Base-by-base conservation (phyloP, 139 green algal genomes). In the Chlamydomonas incerta region DNA sequence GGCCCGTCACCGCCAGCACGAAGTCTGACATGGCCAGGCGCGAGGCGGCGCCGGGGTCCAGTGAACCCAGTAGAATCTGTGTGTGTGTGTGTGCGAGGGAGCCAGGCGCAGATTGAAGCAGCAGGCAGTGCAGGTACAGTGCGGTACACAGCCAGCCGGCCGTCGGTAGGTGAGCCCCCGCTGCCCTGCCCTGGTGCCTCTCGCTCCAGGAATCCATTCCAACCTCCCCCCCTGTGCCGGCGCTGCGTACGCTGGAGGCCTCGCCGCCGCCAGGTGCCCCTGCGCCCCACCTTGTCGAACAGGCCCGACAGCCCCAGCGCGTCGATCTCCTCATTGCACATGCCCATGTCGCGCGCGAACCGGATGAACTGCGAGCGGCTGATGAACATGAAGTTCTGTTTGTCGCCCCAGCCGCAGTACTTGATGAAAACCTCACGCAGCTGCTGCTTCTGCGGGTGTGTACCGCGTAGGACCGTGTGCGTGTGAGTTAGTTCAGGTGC, bases 351-450 rank as follows among this genome's bases (percentile, higher is more conserved):
- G 34, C 82, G 82, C 37, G 41, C 67, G 50, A 91, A 91, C 52
- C 87, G 82, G 60, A 91, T 81, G 82, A 91, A 91, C 82, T 91
- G 87, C 23, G 60, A 35, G 41, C 82, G 72, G 67, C 69, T 81
- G 67, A 91, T 88, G 82, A 83, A 88, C 82, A 91, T 76, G 60
- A 83, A 91, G 87, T 87, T 91, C 33, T 82, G 58, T 33, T 76
- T 81, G 63, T 91, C 87, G 20, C 74, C 75, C 87, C 87, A 91
- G 75, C 67, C 62, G 75, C 82, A 88, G 74, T 91, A 91, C 37
- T 66, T 83, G 47, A 91, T 88, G 76, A 87, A 91, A 8, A 88
- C 69, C 63, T 88, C 82, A 0, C 87, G 87, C 47, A 91, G 82
- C 21, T 60, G 66, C 52, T 85, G 80, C 80, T 83, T 83, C 77